Conservation (phyloP, 225 moss, liverwort and hornwort genomes). For the Ulota crispa region DNA sequence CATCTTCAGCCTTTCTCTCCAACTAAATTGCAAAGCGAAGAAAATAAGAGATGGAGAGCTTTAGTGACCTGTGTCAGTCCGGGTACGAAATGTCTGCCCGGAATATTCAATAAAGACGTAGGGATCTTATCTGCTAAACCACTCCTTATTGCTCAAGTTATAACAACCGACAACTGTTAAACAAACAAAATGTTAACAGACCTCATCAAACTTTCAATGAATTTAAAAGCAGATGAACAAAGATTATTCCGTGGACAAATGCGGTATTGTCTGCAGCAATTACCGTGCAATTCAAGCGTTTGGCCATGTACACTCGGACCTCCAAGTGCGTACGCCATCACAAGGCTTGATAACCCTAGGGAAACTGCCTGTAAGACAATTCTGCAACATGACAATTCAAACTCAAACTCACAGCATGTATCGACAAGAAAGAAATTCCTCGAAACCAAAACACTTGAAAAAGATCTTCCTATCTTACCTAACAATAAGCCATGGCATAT, state of each 20-base stretch:
- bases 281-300: conserved; percentile 32
- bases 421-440: neutral
- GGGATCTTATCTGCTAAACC: conserved; percentile 82
- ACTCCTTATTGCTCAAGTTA: conserved; percentile 71
- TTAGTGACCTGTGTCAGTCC: conserved; percentile 61
- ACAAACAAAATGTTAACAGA: neutral
- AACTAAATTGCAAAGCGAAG: neutral
- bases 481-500: neutral
- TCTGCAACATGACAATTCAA: conserved; percentile 2
- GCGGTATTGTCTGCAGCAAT: neutral
- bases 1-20: neutral
- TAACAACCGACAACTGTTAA: conserved; percentile 64
- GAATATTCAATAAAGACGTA: conserved; percentile 72
- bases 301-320: conserved; percentile 37
- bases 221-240: neutral
- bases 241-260: neutral
- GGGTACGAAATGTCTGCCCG: conserved; percentile 60
- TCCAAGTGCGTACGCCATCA: conserved; percentile 28
- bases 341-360: neutral
- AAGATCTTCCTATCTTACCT: neutral
- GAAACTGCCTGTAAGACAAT: neutral
- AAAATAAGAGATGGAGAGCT: neutral
- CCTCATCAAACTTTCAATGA: neutral
- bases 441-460: neutral
- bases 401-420: neutral